Conservation (phyloP, 768 basidiomycete genomes). For the Tylopilus cervinicoccineus region DNA sequence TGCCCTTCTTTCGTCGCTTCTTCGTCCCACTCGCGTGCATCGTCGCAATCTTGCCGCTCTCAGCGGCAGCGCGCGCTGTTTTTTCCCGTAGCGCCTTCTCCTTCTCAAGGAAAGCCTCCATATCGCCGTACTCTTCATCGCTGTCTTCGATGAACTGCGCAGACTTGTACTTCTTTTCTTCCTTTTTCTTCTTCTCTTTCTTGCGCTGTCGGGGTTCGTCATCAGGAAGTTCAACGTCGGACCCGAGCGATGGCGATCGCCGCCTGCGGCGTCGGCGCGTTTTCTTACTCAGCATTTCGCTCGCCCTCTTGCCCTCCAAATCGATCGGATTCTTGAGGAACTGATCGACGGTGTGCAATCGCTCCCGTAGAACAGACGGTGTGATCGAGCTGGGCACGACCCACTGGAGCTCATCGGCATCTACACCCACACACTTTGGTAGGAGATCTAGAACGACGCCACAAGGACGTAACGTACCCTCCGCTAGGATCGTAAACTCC, state of each 20-base stretch:
- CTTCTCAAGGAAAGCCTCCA: slow-evolving; percentile 76
- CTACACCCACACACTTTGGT: slow-evolving; percentile 33
- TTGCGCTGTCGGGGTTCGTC: slow-evolving; percentile 35
- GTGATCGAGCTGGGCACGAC: slow-evolving; percentile 69
- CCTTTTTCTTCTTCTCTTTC: slow-evolving; percentile 54
- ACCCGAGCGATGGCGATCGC: slow-evolving; percentile 46
- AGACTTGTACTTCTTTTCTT: slow-evolving; percentile 76
- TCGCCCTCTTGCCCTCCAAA: slow-evolving; percentile 70
- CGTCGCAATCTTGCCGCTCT: slow-evolving; percentile 37
- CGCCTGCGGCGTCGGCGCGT: slow-evolving; percentile 47
- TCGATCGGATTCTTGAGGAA: slow-evolving; percentile 82
- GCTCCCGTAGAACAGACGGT: slow-evolving; percentile 64
- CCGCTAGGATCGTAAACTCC: slow-evolving; percentile 62
- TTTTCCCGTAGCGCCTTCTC: slow-evolving; percentile 62
- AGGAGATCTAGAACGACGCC: neutral
- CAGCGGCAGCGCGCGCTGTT: slow-evolving; percentile 43
- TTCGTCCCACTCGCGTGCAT: slow-evolving; percentile 50
- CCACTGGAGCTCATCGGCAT: slow-evolving; percentile 78
- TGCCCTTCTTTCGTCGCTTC: slow-evolving; percentile 50
- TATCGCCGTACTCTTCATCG: slow-evolving; percentile 77
- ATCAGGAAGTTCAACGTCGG: slow-evolving; percentile 34
- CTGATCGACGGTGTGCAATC: slow-evolving; percentile 73
- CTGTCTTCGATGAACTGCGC: slow-evolving; percentile 92
- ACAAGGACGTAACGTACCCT: slow-evolving; percentile 45
- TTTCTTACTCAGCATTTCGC: slow-evolving; percentile 68